Evolutionary conservation across 345 rosid species (phyloP).

Genomic region (Hypericum androsaemum): DNA sequence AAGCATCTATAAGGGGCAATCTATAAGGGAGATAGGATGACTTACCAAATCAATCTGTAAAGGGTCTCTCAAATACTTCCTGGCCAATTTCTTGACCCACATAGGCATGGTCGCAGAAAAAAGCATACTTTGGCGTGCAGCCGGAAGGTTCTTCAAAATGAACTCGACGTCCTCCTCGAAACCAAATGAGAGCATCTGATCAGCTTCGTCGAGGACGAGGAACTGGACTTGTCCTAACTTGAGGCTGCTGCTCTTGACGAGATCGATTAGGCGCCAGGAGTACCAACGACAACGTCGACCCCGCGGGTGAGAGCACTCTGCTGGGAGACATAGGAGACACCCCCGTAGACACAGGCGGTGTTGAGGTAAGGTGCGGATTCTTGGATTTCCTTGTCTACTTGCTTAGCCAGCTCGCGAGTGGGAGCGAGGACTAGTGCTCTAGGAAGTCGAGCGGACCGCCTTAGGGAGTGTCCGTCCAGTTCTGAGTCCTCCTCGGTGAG

Average conservation of each 20-base stretch:
- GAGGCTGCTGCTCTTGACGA: slow-evolving; percentile 65
- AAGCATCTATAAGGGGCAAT: not conserved
- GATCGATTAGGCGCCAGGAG: slow-evolving; percentile 95
- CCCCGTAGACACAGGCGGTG: slow-evolving; percentile 92
- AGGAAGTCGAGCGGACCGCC: slow-evolving; percentile 75
- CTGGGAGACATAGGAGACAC: slow-evolving; percentile 76
- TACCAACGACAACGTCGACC: slow-evolving; percentile 95
- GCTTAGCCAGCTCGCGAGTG: slow-evolving; percentile 82
- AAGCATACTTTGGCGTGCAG: slow-evolving; percentile 89
- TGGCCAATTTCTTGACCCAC: slow-evolving; percentile 89
- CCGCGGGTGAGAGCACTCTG: slow-evolving; percentile 79
- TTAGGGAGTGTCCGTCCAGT: slow-evolving; percentile 22
- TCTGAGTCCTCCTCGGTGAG: slow-evolving; percentile 62
- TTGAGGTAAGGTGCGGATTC: slow-evolving; percentile 79
- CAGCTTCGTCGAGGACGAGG: slow-evolving; percentile 98
- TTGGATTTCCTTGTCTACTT: slow-evolving; percentile 91
- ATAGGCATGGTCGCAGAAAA: slow-evolving; percentile 99
- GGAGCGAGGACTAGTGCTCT: slow-evolving; percentile 77
- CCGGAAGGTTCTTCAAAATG: slow-evolving; percentile 75
- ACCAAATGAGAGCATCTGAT: slow-evolving; percentile 98
- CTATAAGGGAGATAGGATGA: not conserved
- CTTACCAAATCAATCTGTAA: slow-evolving; percentile 83
- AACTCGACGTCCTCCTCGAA: slow-evolving; percentile 91
- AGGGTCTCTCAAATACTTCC: slow-evolving; percentile 83
- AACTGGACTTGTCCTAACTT: slow-evolving; percentile 77